A percentile compares a stretch with the other conserved stretches of the same genome.
These are phyloP conservation scores for Pseudogymnoascus sp. DNA, from an alignment of 2,329 filamentous ascomycete genomes.

Conservation along the genomic window DNA sequence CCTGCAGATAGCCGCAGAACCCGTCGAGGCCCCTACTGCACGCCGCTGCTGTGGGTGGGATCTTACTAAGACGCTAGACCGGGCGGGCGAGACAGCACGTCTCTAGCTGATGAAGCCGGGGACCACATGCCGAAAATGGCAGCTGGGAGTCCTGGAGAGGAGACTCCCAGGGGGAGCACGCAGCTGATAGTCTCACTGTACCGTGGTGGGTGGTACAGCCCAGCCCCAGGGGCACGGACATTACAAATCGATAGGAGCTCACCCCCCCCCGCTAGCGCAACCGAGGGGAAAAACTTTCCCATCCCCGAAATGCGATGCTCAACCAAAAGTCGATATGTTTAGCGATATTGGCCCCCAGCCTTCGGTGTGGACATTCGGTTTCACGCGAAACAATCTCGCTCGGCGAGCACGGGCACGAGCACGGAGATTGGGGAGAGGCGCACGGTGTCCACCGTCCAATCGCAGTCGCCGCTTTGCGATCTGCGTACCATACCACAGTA, in stretches of 20 bases:
- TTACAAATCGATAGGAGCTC: not conserved
- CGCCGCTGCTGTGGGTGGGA: not conserved
- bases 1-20: not conserved
- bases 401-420: not conserved
- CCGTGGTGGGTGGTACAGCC: not conserved
- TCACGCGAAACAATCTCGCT: not conserved
- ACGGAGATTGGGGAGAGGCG: not conserved
- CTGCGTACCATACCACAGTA: not conserved
- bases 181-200: not conserved
- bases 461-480: not conserved
- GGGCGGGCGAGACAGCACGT: not conserved
- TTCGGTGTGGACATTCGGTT: not conserved
- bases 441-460: not conserved
- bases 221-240: not conserved
- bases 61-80: not conserved
- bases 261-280: not conserved
- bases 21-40: not conserved
- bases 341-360: not conserved
- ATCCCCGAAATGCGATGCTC: not conserved
- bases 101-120: not conserved
- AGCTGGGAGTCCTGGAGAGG: not conserved
- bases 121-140: not conserved
- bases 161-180: not conserved
- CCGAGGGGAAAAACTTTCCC: not conserved
- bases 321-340: not conserved